phyloP scores from a whole-genome alignment of 2,329 filamentous ascomycete species.

The Pleochaeta shiraiana region DNA sequence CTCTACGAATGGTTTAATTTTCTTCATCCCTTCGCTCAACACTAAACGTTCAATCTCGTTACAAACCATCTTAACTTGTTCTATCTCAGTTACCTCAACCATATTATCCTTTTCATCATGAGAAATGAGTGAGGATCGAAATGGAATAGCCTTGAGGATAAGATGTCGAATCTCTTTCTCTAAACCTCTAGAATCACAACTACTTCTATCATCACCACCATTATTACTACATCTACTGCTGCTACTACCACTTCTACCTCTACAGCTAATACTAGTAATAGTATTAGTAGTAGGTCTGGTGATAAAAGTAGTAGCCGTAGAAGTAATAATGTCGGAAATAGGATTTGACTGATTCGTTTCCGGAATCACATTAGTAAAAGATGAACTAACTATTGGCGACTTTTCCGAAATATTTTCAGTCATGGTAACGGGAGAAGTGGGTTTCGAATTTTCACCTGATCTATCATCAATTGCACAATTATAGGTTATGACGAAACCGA shows the following conservation, averaged over 20 bases:
- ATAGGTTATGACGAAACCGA: slow-evolving; percentile 67
- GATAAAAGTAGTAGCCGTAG: background rate
- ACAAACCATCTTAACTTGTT: slow-evolving; percentile 31
- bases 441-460: background rate
- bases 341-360: background rate
- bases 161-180: slow-evolving; percentile 20
- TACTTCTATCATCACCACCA: too few relatives aligned
- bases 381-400: slow-evolving; percentile 7
- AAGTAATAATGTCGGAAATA: background rate
- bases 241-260: too few relatives aligned
- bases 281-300: background rate
- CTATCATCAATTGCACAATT: slow-evolving; percentile 17
- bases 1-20: slow-evolving; percentile 24
- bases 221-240: too few relatives aligned
- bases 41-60: slow-evolving; percentile 54
- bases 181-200: too few relatives aligned
- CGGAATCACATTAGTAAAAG: slow-evolving; percentile 7
- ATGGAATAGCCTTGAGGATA: slow-evolving; percentile 33
- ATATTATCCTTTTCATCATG: slow-evolving; percentile 8
- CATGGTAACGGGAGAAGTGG: slow-evolving; percentile 41
- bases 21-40: slow-evolving; percentile 23
- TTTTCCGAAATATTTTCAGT: slow-evolving; percentile 53
- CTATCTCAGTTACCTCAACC: slow-evolving; percentile 15
- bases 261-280: too few relatives aligned
- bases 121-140: slow-evolving; percentile 21